phyloP scores from a whole-genome alignment of 192 early-diverging fungal genomes.

The Phycomyces nitens region DNA sequence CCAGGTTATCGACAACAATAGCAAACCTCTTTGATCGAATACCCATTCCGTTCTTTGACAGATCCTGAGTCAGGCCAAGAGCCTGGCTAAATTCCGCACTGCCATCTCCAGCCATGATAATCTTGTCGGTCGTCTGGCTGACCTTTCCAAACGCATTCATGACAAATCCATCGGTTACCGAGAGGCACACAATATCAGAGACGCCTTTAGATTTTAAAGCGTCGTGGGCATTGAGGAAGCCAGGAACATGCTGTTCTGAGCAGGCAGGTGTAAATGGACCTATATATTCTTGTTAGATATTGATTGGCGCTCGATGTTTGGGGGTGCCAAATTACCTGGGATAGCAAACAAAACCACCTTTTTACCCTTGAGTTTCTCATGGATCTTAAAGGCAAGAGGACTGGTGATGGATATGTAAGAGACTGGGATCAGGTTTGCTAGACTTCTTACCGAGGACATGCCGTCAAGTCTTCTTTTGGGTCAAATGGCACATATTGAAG shows the following conservation, averaged over 20 bases:
- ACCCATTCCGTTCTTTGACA: slow-evolving; percentile 61
- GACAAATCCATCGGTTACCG: slow-evolving; percentile 51
- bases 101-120: slow-evolving; percentile 74
- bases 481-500: slow-evolving; percentile 32
- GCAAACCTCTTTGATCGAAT: slow-evolving; percentile 71
- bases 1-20: slow-evolving; percentile 65
- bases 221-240: slow-evolving; percentile 50
- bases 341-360: slow-evolving; percentile 65
- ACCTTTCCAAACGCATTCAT: slow-evolving; percentile 57
- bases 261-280: slow-evolving; percentile 64
- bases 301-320: no score
- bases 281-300: no score
- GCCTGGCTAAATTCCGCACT: slow-evolving; percentile 63
- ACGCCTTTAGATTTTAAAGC: slow-evolving; percentile 68
- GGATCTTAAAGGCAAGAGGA: slow-evolving; percentile 32
- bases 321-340: no score
- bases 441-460: slow-evolving; percentile 37
- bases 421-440: no score
- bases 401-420: slow-evolving; percentile 18
- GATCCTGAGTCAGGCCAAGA: slow-evolving; percentile 63
- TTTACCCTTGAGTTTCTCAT: slow-evolving; percentile 55
- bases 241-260: slow-evolving; percentile 63
- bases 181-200: slow-evolving; percentile 64
- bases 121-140: slow-evolving; percentile 43
- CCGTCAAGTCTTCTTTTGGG: slow-evolving; percentile 34